phyloP scores from a whole-genome alignment of 495 filamentous ascomycete species.

The Podospora fimiseda region DNA sequence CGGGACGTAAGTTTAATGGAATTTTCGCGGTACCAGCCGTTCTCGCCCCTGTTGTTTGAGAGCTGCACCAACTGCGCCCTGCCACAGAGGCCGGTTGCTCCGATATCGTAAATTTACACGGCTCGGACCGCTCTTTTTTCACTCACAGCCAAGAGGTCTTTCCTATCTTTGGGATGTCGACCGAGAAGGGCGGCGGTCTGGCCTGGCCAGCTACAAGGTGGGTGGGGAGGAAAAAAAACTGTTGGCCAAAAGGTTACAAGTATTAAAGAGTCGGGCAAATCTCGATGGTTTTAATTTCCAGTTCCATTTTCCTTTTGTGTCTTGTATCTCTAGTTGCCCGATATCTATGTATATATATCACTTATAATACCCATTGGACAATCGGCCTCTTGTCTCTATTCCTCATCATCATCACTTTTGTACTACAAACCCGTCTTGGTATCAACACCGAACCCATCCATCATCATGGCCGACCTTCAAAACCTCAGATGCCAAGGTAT shows the following conservation, averaged over 20 bases:
- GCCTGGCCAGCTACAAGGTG: background rate
- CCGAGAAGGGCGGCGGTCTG: background rate
- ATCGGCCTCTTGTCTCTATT: no score
- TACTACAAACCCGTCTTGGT: no score
- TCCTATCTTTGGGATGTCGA: constrained; percentile 1
- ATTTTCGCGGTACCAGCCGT: background rate
- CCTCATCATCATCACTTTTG: background rate
- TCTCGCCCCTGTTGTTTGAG: background rate
- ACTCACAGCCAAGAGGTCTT: background rate
- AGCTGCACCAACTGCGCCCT: constrained; percentile 7
- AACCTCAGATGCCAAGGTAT: constrained; percentile 8
- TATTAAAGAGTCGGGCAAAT: background rate
- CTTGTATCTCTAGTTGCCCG: background rate
- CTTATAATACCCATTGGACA: no score
- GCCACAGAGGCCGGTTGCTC: background rate
- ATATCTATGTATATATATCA: background rate
- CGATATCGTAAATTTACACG: background rate
- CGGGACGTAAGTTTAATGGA: background rate
- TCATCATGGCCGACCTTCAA: background rate
- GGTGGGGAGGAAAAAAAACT: background rate
- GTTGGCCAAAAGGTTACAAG: background rate
- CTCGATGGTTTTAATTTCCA: background rate
- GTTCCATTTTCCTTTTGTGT: background rate
- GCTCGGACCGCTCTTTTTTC: background rate
- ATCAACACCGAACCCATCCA: background rate